Percentiles rank a stretch among this genome's conserved stretches.
phyloP scores from a whole-genome alignment of 23 red algal species.

The Chondrus crispus region DNA sequence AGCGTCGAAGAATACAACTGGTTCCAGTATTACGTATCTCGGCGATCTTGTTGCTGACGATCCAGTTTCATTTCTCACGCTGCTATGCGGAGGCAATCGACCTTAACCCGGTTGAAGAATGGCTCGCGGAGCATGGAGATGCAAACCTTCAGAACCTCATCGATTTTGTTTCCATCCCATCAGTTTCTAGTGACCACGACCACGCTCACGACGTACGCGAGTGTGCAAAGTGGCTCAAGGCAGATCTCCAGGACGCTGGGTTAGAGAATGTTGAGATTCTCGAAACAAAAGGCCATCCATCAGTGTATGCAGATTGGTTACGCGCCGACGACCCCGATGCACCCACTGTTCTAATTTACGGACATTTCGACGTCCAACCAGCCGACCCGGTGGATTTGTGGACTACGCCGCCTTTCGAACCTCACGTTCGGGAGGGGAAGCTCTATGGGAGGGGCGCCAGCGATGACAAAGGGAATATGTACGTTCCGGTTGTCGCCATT shows the following conservation, averaged over 20 bases:
- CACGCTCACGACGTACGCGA: conserved; percentile 6
- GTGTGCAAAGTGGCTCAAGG: conserved; percentile 32
- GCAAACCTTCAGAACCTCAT: background rate
- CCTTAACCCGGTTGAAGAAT: background rate
- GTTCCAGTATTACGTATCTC: no score
- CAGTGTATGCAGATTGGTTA: conserved; percentile 75
- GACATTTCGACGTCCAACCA: conserved; percentile 95
- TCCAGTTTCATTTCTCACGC: no score
- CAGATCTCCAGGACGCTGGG: conserved; percentile 21
- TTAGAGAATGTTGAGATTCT: conserved; percentile 27
- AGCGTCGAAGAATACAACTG: no score
- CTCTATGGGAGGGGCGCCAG: conserved; percentile 84
- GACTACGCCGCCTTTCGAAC: conserved; percentile 77
- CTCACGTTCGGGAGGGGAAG: conserved; percentile 46
- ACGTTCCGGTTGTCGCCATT: conserved; percentile 56
- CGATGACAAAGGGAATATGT: conserved; percentile 89
- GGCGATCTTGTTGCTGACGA: no score
- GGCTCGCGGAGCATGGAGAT: background rate
- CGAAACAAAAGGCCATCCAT: conserved; percentile 37
- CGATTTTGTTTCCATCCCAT: conserved; percentile 44
- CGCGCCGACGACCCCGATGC: conserved; percentile 11
- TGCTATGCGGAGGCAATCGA: no score
- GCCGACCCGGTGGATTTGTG: conserved; percentile 72
- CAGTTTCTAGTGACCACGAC: conserved; percentile 46
- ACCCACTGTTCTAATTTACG: conserved; percentile 69